phyloP scores from a whole-genome alignment of 1,284 basidiomycete species.

The Trametes polyzona region DNA sequence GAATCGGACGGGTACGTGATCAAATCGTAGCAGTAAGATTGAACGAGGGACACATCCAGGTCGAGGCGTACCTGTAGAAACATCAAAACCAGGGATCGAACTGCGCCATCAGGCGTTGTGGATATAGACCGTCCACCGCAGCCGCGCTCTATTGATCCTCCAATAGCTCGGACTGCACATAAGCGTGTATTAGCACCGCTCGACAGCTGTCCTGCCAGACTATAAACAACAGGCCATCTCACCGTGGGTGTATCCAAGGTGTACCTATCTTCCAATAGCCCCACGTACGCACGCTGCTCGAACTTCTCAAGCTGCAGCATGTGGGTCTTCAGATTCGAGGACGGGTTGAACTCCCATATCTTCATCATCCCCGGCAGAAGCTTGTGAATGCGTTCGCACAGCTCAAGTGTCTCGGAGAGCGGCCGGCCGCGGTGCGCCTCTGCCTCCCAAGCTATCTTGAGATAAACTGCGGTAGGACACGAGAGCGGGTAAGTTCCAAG shows the following conservation, averaged over 20 bases:
- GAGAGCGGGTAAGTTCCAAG: not conserved
- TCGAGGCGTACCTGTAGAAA: not conserved
- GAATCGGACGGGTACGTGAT: slow-evolving; percentile 5
- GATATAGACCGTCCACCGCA: not conserved
- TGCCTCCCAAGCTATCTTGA: slow-evolving; percentile 26
- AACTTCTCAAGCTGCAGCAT: slow-evolving; percentile 16
- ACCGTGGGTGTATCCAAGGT: slow-evolving; percentile 26
- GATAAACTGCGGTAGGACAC: slow-evolving; percentile 18
- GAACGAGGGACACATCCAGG: not conserved
- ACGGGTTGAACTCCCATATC: slow-evolving; percentile 21
- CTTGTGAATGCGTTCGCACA: slow-evolving; percentile 22
- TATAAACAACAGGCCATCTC: slow-evolving; percentile 1
- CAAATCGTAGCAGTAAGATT: slow-evolving; percentile 1
- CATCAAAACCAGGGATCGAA: not conserved
- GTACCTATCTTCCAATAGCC: slow-evolving; percentile 19
- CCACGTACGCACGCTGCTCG: slow-evolving; percentile 17
- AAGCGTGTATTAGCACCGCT: slow-evolving; percentile 5
- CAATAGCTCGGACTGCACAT: slow-evolving; percentile 15
- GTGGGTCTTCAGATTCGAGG: slow-evolving; percentile 3
- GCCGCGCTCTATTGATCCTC: slow-evolving; percentile 4
- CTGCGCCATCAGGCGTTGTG: slow-evolving; percentile 1
- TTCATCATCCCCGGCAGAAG: slow-evolving; percentile 17
- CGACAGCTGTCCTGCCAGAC: not conserved
- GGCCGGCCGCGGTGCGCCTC: slow-evolving; percentile 24
- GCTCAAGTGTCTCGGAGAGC: slow-evolving; percentile 16